Percentiles rank a stretch among this genome's conserved stretches.
Evolutionary conservation across 371 early-diverging fungal genomes (phyloP).

Genomic region (Zancudomyces culisetae): DNA sequence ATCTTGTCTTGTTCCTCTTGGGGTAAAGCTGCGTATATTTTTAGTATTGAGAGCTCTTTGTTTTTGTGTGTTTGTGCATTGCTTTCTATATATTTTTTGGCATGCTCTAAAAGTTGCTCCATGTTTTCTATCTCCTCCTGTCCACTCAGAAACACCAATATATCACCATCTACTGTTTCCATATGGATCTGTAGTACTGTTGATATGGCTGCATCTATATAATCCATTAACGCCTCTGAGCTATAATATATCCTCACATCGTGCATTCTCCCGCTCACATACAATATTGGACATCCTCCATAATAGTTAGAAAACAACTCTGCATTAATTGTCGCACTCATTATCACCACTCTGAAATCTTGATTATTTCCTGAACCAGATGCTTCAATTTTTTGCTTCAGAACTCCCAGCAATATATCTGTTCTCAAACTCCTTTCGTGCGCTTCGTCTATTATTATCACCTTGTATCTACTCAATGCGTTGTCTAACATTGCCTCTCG

Average conservation of each 20-base stretch:
- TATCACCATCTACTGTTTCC: conserved; percentile 63
- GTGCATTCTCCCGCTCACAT: conserved; percentile 62
- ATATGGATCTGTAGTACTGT: conserved; percentile 76
- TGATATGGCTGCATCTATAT: conserved; percentile 73
- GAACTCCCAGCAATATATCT: conserved; percentile 90
- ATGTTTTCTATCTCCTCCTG: conserved; percentile 86
- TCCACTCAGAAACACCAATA: conserved; percentile 83
- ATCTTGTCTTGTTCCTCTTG: conserved; percentile 75
- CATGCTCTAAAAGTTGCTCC: conserved; percentile 52
- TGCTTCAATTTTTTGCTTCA: conserved; percentile 49
- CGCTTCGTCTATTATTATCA: conserved; percentile 93
- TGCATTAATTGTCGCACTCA: conserved; percentile 71
- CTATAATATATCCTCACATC: conserved; percentile 47
- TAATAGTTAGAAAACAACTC: conserved; percentile 47
- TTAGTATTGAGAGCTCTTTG: conserved; percentile 31
- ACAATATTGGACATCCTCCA: conserved; percentile 35
- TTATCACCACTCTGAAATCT: conserved; percentile 45
- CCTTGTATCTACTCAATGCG: conserved; percentile 53
- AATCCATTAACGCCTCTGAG: conserved; percentile 68
- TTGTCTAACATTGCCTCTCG: conserved; percentile 80
- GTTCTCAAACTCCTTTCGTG: conserved; percentile 96
- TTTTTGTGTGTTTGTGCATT: conserved; percentile 5
- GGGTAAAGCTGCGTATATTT: conserved; percentile 76
- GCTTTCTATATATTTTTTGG: conserved; percentile 10
- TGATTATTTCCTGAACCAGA: conserved; percentile 28